Evolutionary conservation across 345 rosid genomes (phyloP), one percentile per base, ranked within the genome.

Genomic region (Boechera retrofracta): DNA sequence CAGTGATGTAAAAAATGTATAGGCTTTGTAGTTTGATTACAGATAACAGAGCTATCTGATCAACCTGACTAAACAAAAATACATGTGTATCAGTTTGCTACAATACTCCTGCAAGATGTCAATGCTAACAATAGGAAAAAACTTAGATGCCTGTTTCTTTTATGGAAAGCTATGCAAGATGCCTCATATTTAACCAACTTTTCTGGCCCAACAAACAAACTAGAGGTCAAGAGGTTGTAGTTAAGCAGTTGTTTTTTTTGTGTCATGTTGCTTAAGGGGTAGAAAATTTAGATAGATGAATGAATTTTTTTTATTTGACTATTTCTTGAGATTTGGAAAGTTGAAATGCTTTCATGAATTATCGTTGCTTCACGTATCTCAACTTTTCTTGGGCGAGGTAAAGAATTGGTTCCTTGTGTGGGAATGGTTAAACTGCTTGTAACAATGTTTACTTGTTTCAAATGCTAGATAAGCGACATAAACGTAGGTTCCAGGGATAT

Each of bases 391-490:
- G 69, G 10, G 18, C 39, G 10, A 51, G 33, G 47, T 24, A 7
- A 52, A 78, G 35, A 60, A 66, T 44, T 59, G 28, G 64, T 48
- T 52, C 12, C 41, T 33, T 35, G 33, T 28, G 12, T 66, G 59
- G 44, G 47, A 49, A 52, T 42, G 36, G 47, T 66, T 38, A 12
- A 33, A 10, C 36, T 59, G 15, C 29, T 65, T 32, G 39, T 42
- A 39, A 60, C 35, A 60, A 6, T 18, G 42, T 26, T 67, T 62
- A 47, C 35, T 68, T 62, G 63, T 72, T 73, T 42, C 71, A 28
- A 55, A 61, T 79, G 78, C 53, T 79, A 79, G 82, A 53, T 45
- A 61, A 67, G 65, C 12, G 82, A 79, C 61, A 6, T 54, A 10
- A 61, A 53, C 35, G 18, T 73, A 61, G 48, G 39, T 79, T 73